Conservation (phyloP, 2,329 filamentous ascomycete genomes). For the Alternaria gansuensis region DNA sequence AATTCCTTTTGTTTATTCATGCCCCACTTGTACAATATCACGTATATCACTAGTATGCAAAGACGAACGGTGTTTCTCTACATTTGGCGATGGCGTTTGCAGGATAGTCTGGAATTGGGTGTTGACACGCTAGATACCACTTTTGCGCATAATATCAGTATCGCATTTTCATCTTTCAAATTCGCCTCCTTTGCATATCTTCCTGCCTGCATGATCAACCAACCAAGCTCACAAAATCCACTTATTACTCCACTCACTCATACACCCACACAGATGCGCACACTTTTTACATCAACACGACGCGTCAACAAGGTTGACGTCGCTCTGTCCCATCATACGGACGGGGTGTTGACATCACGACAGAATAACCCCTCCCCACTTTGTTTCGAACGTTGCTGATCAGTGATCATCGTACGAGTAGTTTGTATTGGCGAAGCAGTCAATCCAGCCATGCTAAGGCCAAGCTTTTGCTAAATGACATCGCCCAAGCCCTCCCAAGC, state of each 20-base stretch:
- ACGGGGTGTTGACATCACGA: background rate
- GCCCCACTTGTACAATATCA: constrained; percentile 7
- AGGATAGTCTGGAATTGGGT: constrained; percentile 1
- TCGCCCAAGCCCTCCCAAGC: constrained; percentile 11
- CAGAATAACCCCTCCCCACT: background rate
- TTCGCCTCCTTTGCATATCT: background rate
- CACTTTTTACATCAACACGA: background rate
- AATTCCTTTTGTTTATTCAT: background rate
- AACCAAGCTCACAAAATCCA: background rate
- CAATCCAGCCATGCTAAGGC: background rate
- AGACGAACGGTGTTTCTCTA: constrained; percentile 10
- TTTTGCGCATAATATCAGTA: constrained; percentile 14
- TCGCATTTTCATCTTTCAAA: background rate
- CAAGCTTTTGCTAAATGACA: constrained; percentile 20
- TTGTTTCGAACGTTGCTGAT: constrained; percentile 3
- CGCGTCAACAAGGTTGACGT: background rate
- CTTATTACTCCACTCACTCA: constrained; percentile 1
- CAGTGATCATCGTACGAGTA: constrained; percentile 8
- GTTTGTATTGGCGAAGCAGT: background rate
- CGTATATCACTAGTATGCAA: constrained; percentile 10
- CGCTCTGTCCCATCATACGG: background rate
- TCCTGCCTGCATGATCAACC: background rate
- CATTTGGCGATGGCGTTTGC: constrained; percentile 20
- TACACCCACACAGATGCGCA: background rate
- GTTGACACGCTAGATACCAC: constrained; percentile 20